Conservation (phyloP, 1,284 basidiomycete species). For the Marasmius tenuissimus region DNA sequence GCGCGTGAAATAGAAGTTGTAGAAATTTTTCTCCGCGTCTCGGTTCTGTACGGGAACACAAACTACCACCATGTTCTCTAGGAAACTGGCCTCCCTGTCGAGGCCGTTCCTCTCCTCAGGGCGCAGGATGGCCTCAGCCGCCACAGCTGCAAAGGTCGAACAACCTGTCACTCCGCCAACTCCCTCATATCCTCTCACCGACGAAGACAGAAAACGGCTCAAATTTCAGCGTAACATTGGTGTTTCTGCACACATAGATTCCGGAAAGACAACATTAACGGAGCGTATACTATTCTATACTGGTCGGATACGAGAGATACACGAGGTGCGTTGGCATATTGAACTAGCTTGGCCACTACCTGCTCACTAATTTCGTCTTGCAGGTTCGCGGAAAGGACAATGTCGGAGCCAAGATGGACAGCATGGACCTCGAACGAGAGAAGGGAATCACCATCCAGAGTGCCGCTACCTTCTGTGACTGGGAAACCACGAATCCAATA, state of each 20-base stretch:
- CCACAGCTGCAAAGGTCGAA: not conserved
- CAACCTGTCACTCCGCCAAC: not conserved
- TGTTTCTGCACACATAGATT: slow-evolving; percentile 93
- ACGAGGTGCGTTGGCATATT: slow-evolving; percentile 70
- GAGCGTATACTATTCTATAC: slow-evolving; percentile 98
- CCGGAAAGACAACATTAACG: slow-evolving; percentile 98
- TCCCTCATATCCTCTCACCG: slow-evolving; percentile 45
- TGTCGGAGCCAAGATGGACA: slow-evolving; percentile 99
- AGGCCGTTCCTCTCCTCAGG: not conserved
- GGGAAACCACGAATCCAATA: slow-evolving; percentile 74
- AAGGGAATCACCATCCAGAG: slow-evolving; percentile 99
- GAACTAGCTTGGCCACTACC: not conserved
- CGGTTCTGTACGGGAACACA: not conserved
- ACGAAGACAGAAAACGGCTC: slow-evolving; percentile 57
- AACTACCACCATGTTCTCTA: not conserved
- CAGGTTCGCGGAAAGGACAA: slow-evolving; percentile 90
- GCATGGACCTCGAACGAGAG: slow-evolving; percentile 98
- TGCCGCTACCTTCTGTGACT: slow-evolving; percentile 98
- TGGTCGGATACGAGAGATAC: slow-evolving; percentile 93
- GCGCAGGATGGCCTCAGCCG: not conserved
- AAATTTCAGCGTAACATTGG: slow-evolving; percentile 79
- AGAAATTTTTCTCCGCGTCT: not conserved
- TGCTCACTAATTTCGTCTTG: slow-evolving; percentile 8
- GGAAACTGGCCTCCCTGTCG: slow-evolving; percentile 1
- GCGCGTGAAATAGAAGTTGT: not conserved